Evolutionary conservation across 805 yeast species (phyloP).

Genomic region (Yarrowia sp.): DNA sequence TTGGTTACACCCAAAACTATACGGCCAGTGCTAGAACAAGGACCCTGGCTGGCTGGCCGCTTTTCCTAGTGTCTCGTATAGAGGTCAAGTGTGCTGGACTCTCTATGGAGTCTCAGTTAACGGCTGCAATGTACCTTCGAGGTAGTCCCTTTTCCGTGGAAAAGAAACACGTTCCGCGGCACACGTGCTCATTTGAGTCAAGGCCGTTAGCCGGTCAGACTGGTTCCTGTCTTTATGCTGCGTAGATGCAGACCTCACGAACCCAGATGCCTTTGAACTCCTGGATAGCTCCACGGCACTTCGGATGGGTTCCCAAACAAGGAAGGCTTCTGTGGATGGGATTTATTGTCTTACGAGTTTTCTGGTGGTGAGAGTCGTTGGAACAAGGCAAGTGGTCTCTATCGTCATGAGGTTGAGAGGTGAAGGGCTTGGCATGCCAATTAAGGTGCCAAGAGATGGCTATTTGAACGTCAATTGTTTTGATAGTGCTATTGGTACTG

Average conservation of each 20-base stretch:
- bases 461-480: not conserved
- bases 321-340: too few species aligned
- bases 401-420: not conserved
- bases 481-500: too few species aligned
- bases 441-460: not conserved
- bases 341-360: too few species aligned
- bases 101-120: not conserved
- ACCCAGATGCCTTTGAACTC: not conserved
- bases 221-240: not conserved
- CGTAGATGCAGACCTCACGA: not conserved
- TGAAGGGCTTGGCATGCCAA: not conserved
- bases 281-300: not conserved
- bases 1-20: too few species aligned
- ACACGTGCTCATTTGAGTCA: not conserved
- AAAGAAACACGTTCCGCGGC: not conserved
- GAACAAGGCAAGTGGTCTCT: too few species aligned
- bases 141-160: not conserved
- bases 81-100: too few species aligned
- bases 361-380: too few species aligned
- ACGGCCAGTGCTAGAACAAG: not conserved
- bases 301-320: too few species aligned
- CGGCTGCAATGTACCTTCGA: too few species aligned
- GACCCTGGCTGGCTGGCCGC: not conserved
- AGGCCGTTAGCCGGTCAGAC: not conserved
- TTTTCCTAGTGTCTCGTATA: not conserved